Conservation (phyloP, 2,329 filamentous ascomycete genomes). For the Aspergillus intermedius region DNA sequence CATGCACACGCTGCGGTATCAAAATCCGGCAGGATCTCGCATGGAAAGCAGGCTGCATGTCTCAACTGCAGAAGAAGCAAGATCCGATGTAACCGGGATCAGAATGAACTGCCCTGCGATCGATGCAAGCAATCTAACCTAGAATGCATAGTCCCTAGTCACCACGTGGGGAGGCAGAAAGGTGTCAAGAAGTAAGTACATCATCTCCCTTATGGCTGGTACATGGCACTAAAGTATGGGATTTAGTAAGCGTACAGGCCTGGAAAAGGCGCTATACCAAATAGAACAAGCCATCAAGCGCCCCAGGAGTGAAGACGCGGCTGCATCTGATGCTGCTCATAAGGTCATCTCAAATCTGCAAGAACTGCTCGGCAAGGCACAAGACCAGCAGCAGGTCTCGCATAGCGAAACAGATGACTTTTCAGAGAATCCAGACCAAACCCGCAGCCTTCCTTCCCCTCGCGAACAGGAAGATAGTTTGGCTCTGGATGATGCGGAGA, state of each 20-base stretch:
- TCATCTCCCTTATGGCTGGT: conserved; percentile 3
- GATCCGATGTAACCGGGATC: conserved; percentile 58
- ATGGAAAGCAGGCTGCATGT: conserved; percentile 47
- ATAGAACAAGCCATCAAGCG: conserved; percentile 63
- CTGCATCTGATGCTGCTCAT: conserved; percentile 37
- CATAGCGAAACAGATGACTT: conserved; percentile 21
- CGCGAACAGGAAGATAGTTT: conserved; percentile 46
- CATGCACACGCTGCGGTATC: neutral
- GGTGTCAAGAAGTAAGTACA: conserved; percentile 63
- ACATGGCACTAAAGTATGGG: conserved; percentile 13
- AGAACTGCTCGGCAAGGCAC: conserved; percentile 46
- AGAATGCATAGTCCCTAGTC: conserved; percentile 64
- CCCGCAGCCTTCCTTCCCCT: conserved; percentile 15
- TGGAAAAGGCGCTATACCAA: conserved; percentile 68
- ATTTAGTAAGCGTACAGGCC: conserved; percentile 61
- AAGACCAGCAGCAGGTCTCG: conserved; percentile 27
- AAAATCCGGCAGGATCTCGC: conserved; percentile 7
- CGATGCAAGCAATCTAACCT: conserved; percentile 53
- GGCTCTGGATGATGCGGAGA: conserved; percentile 66
- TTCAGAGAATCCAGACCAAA: conserved; percentile 24
- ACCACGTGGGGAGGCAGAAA: conserved; percentile 66
- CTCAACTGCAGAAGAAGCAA: conserved; percentile 61
- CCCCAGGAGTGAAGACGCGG: conserved; percentile 42
- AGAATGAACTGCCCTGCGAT: conserved; percentile 50
- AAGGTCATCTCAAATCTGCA: conserved; percentile 42